These are phyloP conservation scores for Persicaria tinctoria DNA, from an alignment of 148 eudicot genomes.

Conservation along the genomic window DNA sequence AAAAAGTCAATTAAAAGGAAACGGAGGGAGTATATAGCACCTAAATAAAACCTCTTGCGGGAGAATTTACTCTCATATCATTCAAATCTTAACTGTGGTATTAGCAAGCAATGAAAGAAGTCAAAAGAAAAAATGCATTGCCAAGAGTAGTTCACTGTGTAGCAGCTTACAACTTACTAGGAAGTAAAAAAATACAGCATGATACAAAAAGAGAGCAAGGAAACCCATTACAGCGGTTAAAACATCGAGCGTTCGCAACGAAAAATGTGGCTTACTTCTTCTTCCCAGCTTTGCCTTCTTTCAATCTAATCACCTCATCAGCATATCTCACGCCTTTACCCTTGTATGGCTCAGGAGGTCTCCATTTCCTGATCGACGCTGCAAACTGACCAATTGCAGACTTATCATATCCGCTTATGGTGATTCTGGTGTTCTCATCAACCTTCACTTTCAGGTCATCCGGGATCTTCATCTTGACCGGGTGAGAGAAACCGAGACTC, in stretches of 20 bases:
- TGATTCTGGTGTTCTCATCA: conserved; percentile 72
- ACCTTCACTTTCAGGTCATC: conserved; percentile 62
- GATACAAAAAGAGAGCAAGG: not conserved
- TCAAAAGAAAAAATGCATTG: not conserved
- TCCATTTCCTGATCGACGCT: conserved; percentile 82
- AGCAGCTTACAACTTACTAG: not conserved
- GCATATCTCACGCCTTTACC: conserved; percentile 90
- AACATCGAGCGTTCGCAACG: not conserved
- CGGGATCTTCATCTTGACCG: conserved; percentile 70
- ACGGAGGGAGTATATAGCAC: too few relatives aligned
- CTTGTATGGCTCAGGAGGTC: conserved; percentile 97
- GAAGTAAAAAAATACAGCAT: not conserved
- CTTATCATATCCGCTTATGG: conserved; percentile 72
- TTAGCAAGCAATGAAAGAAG: not conserved
- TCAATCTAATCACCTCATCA: conserved; percentile 71
- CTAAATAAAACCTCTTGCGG: too few relatives aligned
- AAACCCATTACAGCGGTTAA: not conserved
- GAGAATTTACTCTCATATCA: too few relatives aligned
- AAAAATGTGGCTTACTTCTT: conserved; percentile 43
- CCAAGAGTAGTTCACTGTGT: not conserved
- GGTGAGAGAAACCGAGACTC: conserved; percentile 89
- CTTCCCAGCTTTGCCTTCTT: conserved; percentile 98
- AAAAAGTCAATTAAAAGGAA: too few relatives aligned
- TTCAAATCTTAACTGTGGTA: too few relatives aligned
- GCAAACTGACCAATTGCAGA: conserved; percentile 82